These are phyloP conservation scores for Mortierella sp. DNA, from an alignment of 371 early-diverging fungal genomes.

Conservation along the genomic window DNA sequence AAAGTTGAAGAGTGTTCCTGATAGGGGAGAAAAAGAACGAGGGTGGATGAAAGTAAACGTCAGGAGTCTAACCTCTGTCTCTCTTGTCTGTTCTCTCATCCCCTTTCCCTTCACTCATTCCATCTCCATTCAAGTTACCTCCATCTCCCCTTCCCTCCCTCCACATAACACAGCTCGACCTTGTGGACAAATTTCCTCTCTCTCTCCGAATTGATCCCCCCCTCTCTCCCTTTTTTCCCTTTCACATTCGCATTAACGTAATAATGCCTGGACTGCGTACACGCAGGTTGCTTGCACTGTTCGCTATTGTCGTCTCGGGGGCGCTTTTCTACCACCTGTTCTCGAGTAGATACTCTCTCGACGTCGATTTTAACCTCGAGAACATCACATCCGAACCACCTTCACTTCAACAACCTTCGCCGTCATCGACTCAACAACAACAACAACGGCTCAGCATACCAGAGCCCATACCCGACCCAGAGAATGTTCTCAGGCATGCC, in stretches of 20 bases:
- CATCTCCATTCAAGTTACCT: background rate
- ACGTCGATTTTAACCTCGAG: too few species aligned
- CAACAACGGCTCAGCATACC: background rate
- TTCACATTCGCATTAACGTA: background rate
- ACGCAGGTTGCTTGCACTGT: conserved; percentile 11
- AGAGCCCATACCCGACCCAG: background rate
- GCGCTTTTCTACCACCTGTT: conserved; percentile 6
- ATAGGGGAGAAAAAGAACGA: background rate
- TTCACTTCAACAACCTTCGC: background rate
- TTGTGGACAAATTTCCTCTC: background rate
- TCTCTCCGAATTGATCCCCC: background rate
- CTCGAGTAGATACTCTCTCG: background rate
- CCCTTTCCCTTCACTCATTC: background rate
- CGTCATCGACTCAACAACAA: background rate
- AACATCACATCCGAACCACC: too few species aligned
- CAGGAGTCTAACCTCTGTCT: too few species aligned
- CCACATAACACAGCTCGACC: background rate
- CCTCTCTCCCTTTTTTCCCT: background rate
- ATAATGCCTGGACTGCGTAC: conserved; percentile 26
- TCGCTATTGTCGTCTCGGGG: conserved; percentile 18
- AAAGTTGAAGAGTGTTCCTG: background rate
- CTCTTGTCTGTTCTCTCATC: too few species aligned
- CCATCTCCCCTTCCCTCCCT: too few species aligned
- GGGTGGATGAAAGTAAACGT: background rate
- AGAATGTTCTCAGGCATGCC: background rate